Conservation (phyloP, 139 green algal genomes). For the Bryopsis sp. region DNA sequence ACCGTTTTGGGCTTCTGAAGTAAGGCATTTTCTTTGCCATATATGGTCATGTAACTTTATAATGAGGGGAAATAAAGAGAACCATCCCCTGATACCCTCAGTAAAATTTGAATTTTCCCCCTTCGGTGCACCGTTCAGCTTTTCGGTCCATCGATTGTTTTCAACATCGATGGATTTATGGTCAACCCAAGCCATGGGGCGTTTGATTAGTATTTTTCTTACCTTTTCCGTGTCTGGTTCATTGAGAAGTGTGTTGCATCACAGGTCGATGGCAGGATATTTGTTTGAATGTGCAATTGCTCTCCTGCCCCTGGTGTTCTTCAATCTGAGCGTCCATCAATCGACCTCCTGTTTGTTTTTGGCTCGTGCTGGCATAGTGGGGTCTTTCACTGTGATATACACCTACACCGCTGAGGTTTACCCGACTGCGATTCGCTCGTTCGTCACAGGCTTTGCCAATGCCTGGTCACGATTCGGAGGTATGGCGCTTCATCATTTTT, state of each 20-base stretch:
- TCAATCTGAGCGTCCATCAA: neutral
- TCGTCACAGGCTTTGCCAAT: slow-evolving; percentile 60
- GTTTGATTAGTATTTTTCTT: too few relatives aligned
- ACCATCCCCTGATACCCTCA: too few relatives aligned
- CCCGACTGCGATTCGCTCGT: slow-evolving; percentile 53
- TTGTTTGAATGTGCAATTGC: neutral
- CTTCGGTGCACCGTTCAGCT: too few relatives aligned
- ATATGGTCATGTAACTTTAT: too few relatives aligned
- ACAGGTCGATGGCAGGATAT: slow-evolving; percentile 3
- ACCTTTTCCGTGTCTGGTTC: too few relatives aligned
- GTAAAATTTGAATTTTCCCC: too few relatives aligned
- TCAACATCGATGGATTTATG: too few relatives aligned
- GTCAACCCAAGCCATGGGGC: too few relatives aligned
- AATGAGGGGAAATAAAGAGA: too few relatives aligned
- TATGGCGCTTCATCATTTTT: neutral
- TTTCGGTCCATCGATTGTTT: too few relatives aligned
- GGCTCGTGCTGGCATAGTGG: slow-evolving; percentile 43
- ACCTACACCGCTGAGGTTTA: slow-evolving; percentile 72
- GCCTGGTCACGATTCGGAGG: slow-evolving; percentile 24
- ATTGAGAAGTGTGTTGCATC: neutral
- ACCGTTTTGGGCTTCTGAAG: slow-evolving; percentile 29
- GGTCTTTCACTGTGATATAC: slow-evolving; percentile 59
- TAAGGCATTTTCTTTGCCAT: neutral
- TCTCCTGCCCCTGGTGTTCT: neutral
- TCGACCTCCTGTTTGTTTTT: slow-evolving; percentile 36